phyloP scores from a whole-genome alignment of 2,329 filamentous ascomycete genomes.

The Geosmithia flava region DNA sequence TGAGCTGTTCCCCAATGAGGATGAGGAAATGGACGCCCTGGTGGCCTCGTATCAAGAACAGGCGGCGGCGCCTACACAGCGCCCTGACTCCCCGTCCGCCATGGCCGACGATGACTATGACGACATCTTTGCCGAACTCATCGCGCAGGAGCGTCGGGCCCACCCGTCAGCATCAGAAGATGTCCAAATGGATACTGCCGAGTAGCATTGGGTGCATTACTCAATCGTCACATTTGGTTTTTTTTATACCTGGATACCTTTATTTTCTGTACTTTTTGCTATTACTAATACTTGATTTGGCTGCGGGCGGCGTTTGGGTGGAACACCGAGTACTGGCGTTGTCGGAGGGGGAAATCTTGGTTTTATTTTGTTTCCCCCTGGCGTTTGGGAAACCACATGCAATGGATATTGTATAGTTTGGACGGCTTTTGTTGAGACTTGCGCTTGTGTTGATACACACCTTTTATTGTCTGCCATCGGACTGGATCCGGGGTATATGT shows the following conservation, averaged over 20 bases:
- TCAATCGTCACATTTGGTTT: neutral
- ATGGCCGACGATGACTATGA: slow-evolving; percentile 50
- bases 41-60: slow-evolving; percentile 31
- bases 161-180: slow-evolving; percentile 31
- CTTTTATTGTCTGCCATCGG: neutral
- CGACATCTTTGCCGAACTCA: slow-evolving; percentile 38
- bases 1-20: slow-evolving; percentile 23
- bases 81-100: slow-evolving; percentile 17
- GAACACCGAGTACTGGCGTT: neutral
- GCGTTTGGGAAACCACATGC: neutral
- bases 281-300: no score
- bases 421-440: neutral
- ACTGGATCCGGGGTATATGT: neutral
- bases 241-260: neutral
- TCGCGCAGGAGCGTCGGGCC: slow-evolving; percentile 15
- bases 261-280: no score
- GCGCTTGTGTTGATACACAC: neutral
- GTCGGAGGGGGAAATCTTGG: neutral
- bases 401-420: neutral
- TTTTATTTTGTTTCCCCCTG: neutral
- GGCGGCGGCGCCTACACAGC: slow-evolving; percentile 7
- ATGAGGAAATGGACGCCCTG: slow-evolving; percentile 45
- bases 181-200: slow-evolving; percentile 15
- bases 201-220: neutral
- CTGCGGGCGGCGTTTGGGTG: neutral